Evolutionary conservation across 1,284 basidiomycete species (phyloP), one percentile per base, ranked within the genome.

Genomic region (Papiliotrema terrestris): DNA sequence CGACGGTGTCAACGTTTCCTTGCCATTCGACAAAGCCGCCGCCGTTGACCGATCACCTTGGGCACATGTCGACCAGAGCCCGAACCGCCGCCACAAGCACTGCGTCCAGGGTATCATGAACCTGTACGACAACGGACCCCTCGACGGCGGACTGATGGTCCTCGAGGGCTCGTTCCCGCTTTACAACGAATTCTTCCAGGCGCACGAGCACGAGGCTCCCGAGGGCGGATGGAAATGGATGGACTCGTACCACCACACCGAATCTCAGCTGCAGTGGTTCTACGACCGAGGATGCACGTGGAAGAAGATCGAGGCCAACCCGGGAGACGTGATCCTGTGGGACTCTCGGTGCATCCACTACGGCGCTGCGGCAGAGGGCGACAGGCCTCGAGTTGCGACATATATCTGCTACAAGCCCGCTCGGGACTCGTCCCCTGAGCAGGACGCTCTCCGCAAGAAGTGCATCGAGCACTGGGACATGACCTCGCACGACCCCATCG

Each of bases 61-160:
- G 77, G 70, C 71, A 4, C 77, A 77, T 62, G 63, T 71, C 25
- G 73, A 75, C 56, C 75, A 77, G 60, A 69, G 67, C 49, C 72
- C 75, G 17, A 49, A 57, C 36, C 63, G 75, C 35, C 61, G 65
- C 15, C 64, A 62, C 38, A 69, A 72, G 54, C 65, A 78, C 60
- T 77, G 76, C 59, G 62, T 77, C 8, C 78, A 79, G 55, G 78
- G 78, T 26, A 75, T 78, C 51, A 66, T 72, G 45, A 78, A 78
- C 56, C 62, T 77, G 53, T n/a, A 49, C 51, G 54, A 55, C 41
- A 78, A 78, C 59, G 78, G 77, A 6, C 71, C 72, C 0, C 55
- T 72, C 25, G 78, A 79, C 47, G 78, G 78, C 29, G 78, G 78
- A 14, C 66, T 79, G n/a, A 71, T 77, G 66, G 71, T 79, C 37